phyloP scores from a whole-genome alignment of 2,329 filamentous ascomycete genomes.

The Pseudocercospora vitis region DNA sequence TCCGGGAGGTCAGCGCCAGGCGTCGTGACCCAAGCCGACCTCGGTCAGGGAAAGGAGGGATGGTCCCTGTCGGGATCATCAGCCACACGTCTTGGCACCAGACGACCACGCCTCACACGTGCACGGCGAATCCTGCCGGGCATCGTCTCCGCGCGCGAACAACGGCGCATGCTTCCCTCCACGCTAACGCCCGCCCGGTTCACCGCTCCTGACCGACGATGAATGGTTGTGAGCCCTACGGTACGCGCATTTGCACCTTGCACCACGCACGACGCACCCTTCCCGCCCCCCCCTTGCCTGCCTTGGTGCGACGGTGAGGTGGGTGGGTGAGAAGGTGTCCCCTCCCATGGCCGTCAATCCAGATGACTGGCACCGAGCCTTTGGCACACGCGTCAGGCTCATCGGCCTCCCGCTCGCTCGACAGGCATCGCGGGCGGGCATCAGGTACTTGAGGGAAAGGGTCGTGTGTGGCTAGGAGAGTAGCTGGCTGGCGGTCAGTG shows the following conservation, averaged over 20 bases:
- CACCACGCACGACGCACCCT: no score
- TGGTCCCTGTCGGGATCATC: no score
- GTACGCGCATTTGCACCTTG: constrained; percentile 1
- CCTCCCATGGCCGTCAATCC: no score
- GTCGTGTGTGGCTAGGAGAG: neutral
- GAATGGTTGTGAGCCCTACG: neutral
- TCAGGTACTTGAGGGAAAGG: no score
- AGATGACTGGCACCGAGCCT: neutral
- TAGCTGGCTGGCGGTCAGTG: neutral
- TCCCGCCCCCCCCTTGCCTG: constrained; percentile 5
- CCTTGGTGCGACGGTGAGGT: neutral
- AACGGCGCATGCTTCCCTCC: neutral
- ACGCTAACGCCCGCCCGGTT: constrained; percentile 1
- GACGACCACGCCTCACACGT: neutral
- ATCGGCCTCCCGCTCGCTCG: constrained; percentile 1
- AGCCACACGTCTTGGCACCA: neutral
- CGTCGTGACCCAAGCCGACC: neutral
- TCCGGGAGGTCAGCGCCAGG: neutral
- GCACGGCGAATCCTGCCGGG: neutral
- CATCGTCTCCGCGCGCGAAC: neutral
- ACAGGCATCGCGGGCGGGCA: no score
- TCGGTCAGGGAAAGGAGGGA: no score
- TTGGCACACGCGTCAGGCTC: neutral
- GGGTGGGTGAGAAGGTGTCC: no score
- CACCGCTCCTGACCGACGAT: constrained; percentile 5